phyloP scores from a whole-genome alignment of 768 basidiomycete species.

The Trametes coccinea region DNA sequence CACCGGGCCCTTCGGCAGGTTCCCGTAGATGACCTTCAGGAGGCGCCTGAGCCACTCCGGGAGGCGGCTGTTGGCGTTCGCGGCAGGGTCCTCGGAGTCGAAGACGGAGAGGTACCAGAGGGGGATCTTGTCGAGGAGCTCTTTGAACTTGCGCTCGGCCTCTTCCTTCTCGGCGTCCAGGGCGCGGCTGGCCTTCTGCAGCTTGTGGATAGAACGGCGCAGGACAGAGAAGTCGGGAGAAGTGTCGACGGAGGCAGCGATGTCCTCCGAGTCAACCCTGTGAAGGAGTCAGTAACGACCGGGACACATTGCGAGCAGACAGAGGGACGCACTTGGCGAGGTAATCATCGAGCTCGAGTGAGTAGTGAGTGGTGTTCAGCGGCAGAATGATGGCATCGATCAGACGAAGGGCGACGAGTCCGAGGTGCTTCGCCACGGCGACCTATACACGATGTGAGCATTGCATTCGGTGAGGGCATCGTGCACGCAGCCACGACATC shows the following conservation, averaged over 20 bases:
- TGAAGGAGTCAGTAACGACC: not conserved
- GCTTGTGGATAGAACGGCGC: slow-evolving; percentile 24
- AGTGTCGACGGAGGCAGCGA: slow-evolving; percentile 19
- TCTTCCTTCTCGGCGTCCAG: slow-evolving; percentile 31
- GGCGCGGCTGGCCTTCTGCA: slow-evolving; percentile 26
- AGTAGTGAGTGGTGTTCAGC: slow-evolving; percentile 69
- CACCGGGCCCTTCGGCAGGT: slow-evolving; percentile 5
- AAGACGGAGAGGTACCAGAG: not conserved
- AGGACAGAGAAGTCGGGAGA: slow-evolving; percentile 27
- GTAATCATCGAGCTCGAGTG: slow-evolving; percentile 55
- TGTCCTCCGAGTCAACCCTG: slow-evolving; percentile 28
- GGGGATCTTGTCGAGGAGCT: slow-evolving; percentile 25
- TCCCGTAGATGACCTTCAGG: slow-evolving; percentile 13
- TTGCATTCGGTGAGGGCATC: not conserved
- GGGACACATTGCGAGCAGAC: not conserved
- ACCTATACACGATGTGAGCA: slow-evolving; percentile 34
- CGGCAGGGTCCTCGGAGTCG: not conserved
- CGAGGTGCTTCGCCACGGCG: slow-evolving; percentile 57
- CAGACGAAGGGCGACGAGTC: slow-evolving; percentile 53
- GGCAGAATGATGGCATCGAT: slow-evolving; percentile 57
- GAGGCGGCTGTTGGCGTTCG: not conserved
- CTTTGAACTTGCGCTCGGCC: slow-evolving; percentile 30
- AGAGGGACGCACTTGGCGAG: slow-evolving; percentile 36
- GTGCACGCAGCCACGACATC: too few relatives aligned
- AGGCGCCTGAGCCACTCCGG: slow-evolving; percentile 23